These are phyloP conservation scores for Pseudophaeomoniella oleicola DNA, from an alignment of 2,329 filamentous ascomycete genomes.

Conservation along the genomic window DNA sequence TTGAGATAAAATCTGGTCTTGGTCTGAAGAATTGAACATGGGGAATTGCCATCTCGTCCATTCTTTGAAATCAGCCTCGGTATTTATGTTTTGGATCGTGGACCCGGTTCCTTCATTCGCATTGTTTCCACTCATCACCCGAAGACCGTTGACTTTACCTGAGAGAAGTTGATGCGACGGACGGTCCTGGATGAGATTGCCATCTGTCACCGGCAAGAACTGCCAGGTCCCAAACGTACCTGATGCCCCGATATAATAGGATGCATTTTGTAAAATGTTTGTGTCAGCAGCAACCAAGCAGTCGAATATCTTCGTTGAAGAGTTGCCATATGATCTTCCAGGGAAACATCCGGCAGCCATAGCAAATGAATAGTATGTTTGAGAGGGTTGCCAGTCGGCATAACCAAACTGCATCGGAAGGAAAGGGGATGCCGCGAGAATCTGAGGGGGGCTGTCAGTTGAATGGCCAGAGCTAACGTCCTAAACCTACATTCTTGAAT, in stretches of 20 bases:
- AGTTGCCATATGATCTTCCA: conserved; percentile 15
- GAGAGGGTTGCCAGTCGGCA: conserved; percentile 28
- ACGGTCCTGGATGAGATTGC: conserved; percentile 20
- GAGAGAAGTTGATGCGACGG: conserved; percentile 22
- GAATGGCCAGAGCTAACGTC: background rate
- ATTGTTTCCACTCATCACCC: conserved; percentile 28
- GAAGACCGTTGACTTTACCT: conserved; percentile 22
- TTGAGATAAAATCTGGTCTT: conserved; percentile 20
- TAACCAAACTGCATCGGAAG: conserved; percentile 40
- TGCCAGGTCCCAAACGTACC: conserved; percentile 26
- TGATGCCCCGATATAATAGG: conserved; percentile 16
- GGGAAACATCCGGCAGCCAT: conserved; percentile 24
- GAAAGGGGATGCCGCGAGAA: conserved; percentile 33
- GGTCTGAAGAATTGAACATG: conserved; percentile 23
- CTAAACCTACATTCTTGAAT: conserved; percentile 18
- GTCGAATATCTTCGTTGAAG: conserved; percentile 22
- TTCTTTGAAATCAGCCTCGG: conserved; percentile 21
- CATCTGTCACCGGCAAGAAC: conserved; percentile 30
- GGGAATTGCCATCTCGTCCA: conserved; percentile 28
- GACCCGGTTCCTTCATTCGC: conserved; percentile 36
- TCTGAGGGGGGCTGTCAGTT: conserved; percentile 7
- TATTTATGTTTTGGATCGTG: conserved; percentile 28
- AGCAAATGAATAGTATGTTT: conserved; percentile 32
- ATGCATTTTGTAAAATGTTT: conserved; percentile 22
- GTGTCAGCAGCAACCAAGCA: conserved; percentile 24